Evolutionary conservation across 495 filamentous ascomycete genomes (phyloP).

Genomic region (Podospora pseudopauciseta): DNA sequence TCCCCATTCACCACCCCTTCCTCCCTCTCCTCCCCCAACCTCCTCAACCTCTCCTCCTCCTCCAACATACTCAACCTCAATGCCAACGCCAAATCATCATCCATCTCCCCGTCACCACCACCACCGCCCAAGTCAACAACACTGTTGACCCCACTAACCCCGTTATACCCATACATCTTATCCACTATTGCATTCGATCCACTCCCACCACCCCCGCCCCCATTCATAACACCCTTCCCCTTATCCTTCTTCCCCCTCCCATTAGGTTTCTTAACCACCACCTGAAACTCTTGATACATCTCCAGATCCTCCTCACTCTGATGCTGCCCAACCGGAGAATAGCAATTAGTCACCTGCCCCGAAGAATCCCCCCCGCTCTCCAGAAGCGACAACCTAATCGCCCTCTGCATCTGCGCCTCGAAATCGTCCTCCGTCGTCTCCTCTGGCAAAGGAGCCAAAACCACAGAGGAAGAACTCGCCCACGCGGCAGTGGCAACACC

Average conservation of each 20-base stretch:
- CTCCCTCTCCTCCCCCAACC: slow-evolving; percentile 13
- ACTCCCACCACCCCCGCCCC: slow-evolving; percentile 20
- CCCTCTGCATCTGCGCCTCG: slow-evolving; percentile 74
- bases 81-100: slow-evolving; percentile 80
- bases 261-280: slow-evolving; percentile 44
- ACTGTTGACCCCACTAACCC: slow-evolving; percentile 16
- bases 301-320: slow-evolving; percentile 39
- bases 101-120: slow-evolving; percentile 26
- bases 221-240: slow-evolving; percentile 23
- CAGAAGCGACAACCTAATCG: slow-evolving; percentile 72
- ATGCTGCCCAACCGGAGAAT: slow-evolving; percentile 9
- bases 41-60: slow-evolving; percentile 49
- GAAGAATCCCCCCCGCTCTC: slow-evolving; percentile 45
- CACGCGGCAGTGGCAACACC: slow-evolving; percentile 34
- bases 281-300: slow-evolving; percentile 38
- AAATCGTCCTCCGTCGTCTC: slow-evolving; percentile 59
- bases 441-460: slow-evolving; percentile 30
- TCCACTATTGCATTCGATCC: slow-evolving; percentile 34
- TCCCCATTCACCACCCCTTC: slow-evolving; percentile 23
- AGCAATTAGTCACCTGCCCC: slow-evolving; percentile 22
- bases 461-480: background rate
- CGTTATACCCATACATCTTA: slow-evolving; percentile 8
- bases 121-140: slow-evolving; percentile 16
- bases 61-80: slow-evolving; percentile 81
- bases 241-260: slow-evolving; percentile 34